Conservation (phyloP, 495 filamentous ascomycete species). For the Aspergillus egyptiacus region DNA sequence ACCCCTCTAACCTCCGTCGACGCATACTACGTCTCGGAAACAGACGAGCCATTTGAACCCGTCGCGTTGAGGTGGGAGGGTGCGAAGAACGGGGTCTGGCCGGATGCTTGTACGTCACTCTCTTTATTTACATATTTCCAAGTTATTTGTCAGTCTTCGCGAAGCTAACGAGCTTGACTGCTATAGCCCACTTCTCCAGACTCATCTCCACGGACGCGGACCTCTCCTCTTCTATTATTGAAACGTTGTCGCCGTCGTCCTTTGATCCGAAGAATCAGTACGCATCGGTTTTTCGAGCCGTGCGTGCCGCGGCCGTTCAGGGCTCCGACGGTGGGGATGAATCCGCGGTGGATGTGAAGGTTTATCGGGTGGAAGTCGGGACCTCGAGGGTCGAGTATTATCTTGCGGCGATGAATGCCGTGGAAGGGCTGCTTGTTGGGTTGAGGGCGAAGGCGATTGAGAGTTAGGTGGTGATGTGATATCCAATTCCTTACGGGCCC, state of each 20-base stretch:
- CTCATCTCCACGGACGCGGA: constrained; percentile 33
- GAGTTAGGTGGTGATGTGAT: no score
- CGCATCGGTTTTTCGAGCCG: constrained; percentile 24
- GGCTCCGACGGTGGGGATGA: constrained; percentile 21
- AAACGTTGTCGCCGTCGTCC: constrained; percentile 29
- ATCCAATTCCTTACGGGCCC: no score
- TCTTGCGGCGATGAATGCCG: constrained; percentile 56
- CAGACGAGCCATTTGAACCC: constrained; percentile 77
- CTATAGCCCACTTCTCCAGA: constrained; percentile 32
- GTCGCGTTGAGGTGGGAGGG: constrained; percentile 62
- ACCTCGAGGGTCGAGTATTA: constrained; percentile 69
- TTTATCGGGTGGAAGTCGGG: constrained; percentile 62
- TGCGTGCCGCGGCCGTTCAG: constrained; percentile 30
- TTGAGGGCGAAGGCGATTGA: constrained; percentile 71
- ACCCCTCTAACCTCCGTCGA: constrained; percentile 50
- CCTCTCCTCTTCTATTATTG: constrained; percentile 29
- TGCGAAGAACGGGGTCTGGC: constrained; percentile 45
- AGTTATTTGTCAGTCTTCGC: not conserved
- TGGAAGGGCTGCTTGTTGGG: constrained; percentile 57
- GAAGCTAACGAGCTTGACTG: not conserved
- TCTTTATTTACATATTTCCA: constrained; percentile 8
- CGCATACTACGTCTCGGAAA: constrained; percentile 67
- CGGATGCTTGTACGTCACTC: constrained; percentile 52
- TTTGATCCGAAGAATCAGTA: constrained; percentile 42
- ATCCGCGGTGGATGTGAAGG: constrained; percentile 57